Evolutionary conservation across 768 basidiomycete genomes (phyloP).

Genomic region (Russula sp.): DNA sequence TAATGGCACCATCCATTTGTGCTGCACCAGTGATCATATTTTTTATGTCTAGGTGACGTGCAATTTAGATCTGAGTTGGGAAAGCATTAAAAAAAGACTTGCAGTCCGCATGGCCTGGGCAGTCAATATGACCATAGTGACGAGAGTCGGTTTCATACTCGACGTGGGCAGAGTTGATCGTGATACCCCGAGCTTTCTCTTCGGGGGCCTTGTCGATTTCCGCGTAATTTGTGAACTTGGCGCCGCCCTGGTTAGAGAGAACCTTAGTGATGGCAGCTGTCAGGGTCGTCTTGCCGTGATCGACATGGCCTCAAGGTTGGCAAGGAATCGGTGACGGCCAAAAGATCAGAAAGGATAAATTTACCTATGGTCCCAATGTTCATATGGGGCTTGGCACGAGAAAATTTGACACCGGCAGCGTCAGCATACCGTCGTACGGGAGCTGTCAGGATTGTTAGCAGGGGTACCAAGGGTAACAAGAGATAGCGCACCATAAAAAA

Average conservation of each 20-base stretch:
- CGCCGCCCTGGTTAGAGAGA: constrained; percentile 67
- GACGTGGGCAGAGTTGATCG: constrained; percentile 97
- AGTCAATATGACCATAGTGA: constrained; percentile 98
- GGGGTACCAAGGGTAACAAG: neutral
- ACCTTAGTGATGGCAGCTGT: constrained; percentile 96
- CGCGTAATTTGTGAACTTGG: constrained; percentile 89
- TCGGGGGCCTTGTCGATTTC: constrained; percentile 99
- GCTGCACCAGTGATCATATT: constrained; percentile 99
- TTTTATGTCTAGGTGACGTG: constrained; percentile 62
- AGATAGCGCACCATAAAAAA: constrained; percentile 3
- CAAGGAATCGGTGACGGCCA: neutral
- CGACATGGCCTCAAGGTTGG: constrained; percentile 67
- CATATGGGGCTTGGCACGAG: constrained; percentile 83
- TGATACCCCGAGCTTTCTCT: constrained; percentile 99
- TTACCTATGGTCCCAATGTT: constrained; percentile 92
- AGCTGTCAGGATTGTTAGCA: constrained; percentile 32
- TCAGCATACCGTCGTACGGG: constrained; percentile 73
- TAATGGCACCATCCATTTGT: constrained; percentile 95
- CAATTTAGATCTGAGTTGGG: constrained; percentile 18
- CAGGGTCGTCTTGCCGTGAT: constrained; percentile 97
- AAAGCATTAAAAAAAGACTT: constrained; percentile 29
- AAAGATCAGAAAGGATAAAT: constrained; percentile 12
- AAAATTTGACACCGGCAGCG: constrained; percentile 43
- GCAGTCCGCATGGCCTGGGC: constrained; percentile 96
- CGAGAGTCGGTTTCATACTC: constrained; percentile 90